Percentiles rank a stretch among this genome's conserved stretches.
Conservation (phyloP, 331 rosid genomes). For the Quercus tomentella region DNA sequence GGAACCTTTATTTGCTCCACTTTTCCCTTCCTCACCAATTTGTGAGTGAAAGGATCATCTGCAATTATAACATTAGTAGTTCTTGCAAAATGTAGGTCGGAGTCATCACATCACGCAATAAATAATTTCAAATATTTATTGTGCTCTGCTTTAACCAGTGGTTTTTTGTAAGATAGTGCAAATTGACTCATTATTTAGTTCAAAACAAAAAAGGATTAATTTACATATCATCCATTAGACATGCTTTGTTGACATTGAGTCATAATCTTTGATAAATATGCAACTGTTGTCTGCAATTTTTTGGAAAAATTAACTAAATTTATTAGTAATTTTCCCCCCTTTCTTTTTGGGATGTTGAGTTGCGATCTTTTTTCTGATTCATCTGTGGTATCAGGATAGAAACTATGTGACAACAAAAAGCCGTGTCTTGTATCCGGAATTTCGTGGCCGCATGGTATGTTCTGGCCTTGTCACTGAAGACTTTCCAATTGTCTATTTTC, state of each 20-base stretch:
- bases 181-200: background rate
- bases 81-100: background rate
- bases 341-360: background rate
- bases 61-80: background rate
- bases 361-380: constrained; percentile 11
- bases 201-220: too few relatives aligned
- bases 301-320: background rate
- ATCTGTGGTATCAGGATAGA: constrained; percentile 66
- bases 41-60: background rate
- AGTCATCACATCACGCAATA: background rate
- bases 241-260: background rate
- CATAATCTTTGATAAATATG: background rate
- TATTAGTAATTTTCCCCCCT: background rate
- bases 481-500: background rate
- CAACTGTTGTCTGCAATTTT: background rate
- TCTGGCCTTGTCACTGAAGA: background rate
- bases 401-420: constrained; percentile 72
- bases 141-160: background rate
- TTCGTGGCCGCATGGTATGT: constrained; percentile 98
- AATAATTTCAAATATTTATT: background rate
- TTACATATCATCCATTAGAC: background rate
- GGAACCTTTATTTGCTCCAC: background rate
- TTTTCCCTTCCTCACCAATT: background rate
- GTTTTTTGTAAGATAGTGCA: background rate
- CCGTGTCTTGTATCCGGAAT: constrained; percentile 86